Conservation (phyloP, 2,329 filamentous ascomycete genomes). For the Dothideomycetes sp. region DNA sequence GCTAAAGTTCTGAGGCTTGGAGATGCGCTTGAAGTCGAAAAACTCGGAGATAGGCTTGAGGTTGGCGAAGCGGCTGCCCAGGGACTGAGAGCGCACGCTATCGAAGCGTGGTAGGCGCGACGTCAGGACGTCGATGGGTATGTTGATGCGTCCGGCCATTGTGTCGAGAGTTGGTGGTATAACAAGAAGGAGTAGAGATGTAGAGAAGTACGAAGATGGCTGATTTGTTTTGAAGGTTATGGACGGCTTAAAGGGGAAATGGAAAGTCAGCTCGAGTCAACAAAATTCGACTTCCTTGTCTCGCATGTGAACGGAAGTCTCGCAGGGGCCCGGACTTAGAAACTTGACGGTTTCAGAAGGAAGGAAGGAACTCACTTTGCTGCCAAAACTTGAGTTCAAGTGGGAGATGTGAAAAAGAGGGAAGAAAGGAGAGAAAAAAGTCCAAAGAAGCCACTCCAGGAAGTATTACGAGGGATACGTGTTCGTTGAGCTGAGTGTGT, state of each 20-base stretch:
- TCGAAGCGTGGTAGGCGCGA: constrained; percentile 88
- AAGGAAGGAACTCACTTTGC: not conserved
- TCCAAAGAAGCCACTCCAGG: not conserved
- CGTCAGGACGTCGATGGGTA: constrained; percentile 84
- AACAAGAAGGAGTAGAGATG: not conserved
- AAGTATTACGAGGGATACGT: constrained; percentile 9
- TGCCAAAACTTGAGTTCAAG: not conserved
- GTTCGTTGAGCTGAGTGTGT: constrained; percentile 3
- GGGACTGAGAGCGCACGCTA: constrained; percentile 66
- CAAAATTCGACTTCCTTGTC: constrained; percentile 12
- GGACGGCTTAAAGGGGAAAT: constrained; percentile 1
- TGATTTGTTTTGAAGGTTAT: not conserved
- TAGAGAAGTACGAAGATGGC: not conserved
- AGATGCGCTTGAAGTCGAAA: constrained; percentile 88
- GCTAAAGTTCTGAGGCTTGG: constrained; percentile 83
- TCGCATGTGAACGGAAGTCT: constrained; percentile 9
- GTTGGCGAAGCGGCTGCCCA: constrained; percentile 81
- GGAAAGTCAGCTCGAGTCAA: constrained; percentile 11
- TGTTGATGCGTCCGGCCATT: constrained; percentile 79
- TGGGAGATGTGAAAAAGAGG: not conserved
- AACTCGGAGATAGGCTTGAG: constrained; percentile 87
- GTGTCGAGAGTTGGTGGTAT: not conserved
- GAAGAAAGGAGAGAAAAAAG: not conserved
- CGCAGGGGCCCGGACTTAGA: not conserved
- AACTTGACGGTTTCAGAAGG: not conserved